A percentile compares a stretch with the other conserved stretches of the same genome.
phyloP scores from a whole-genome alignment of 768 basidiomycete genomes.

The Rhizopogon sp. region DNA sequence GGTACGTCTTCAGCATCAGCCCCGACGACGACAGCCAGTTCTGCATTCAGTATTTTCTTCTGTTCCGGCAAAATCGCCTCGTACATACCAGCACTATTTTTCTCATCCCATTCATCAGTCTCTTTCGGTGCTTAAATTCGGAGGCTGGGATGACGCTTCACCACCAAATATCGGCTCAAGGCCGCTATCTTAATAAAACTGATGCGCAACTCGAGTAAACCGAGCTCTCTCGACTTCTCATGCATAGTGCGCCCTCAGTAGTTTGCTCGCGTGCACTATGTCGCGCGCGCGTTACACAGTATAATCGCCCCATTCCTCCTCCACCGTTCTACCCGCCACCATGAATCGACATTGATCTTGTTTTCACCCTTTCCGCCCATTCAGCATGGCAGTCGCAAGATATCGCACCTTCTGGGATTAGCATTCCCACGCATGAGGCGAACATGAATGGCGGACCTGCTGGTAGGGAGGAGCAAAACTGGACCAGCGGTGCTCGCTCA shows the following conservation, averaged over 20 bases:
- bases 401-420: constrained; percentile 69
- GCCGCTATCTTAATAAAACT: constrained; percentile 11
- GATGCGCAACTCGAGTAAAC: constrained; percentile 2
- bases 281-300: constrained; percentile 8
- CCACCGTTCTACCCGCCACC: constrained; percentile 28
- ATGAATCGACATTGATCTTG: constrained; percentile 39
- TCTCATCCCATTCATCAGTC: constrained; percentile 7
- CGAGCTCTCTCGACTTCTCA: constrained; percentile 8
- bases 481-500: constrained; percentile 45
- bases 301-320: constrained; percentile 13
- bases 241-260: constrained; percentile 7
- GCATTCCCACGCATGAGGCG: constrained; percentile 56
- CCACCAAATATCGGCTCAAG: constrained; percentile 22
- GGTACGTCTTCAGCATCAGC: constrained; percentile 83
- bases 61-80: constrained; percentile 27
- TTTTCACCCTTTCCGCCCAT: constrained; percentile 31
- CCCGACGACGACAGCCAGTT: constrained; percentile 55
- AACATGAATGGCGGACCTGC: constrained; percentile 40
- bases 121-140: neutral
- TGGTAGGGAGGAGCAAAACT: constrained; percentile 50
- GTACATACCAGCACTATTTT: constrained; percentile 26
- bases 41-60: constrained; percentile 39
- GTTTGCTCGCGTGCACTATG: constrained; percentile 5
- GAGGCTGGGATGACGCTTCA: neutral
- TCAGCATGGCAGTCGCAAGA: constrained; percentile 85